These are phyloP conservation scores for Kurtzmaniella natalensis DNA, from an alignment of 1,139 yeast genomes.

Conservation along the genomic window DNA sequence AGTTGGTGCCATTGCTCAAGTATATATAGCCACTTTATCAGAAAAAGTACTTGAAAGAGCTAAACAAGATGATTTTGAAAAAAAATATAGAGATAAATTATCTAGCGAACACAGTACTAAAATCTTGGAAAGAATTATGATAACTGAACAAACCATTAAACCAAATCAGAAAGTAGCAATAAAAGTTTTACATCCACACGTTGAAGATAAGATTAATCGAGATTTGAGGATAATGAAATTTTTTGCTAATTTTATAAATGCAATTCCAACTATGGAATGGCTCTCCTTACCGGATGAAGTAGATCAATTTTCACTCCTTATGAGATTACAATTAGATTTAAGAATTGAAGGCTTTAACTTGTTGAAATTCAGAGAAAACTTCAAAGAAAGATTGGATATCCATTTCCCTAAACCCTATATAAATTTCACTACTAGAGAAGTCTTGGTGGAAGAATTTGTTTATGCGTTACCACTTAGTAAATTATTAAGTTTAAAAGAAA, in stretches of 20 bases:
- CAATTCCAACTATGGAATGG: constrained; percentile 96
- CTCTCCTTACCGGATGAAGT: constrained; percentile 92
- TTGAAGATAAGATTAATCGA: constrained; percentile 64
- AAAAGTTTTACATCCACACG: constrained; percentile 88
- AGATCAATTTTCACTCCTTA: constrained; percentile 76
- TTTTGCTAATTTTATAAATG: constrained; percentile 66
- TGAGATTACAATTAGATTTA: constrained; percentile 85
- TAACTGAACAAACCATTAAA: constrained; percentile 33
- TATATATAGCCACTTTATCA: constrained; percentile 69
- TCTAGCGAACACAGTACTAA: constrained; percentile 14
- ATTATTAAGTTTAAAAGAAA: constrained; percentile 44
- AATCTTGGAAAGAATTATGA: constrained; percentile 32
- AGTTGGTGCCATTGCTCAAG: constrained; percentile 97
- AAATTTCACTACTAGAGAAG: constrained; percentile 62
- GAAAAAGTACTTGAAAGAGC: constrained; percentile 36
- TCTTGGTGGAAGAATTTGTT: constrained; percentile 82
- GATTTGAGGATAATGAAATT: constrained; percentile 81
- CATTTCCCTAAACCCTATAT: constrained; percentile 79
- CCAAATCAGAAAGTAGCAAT: constrained; percentile 72
- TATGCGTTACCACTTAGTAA: constrained; percentile 79
- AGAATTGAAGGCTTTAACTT: constrained; percentile 86
- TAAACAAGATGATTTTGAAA: constrained; percentile 23
- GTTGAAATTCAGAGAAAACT: constrained; percentile 61
- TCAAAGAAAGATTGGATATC: constrained; percentile 54
- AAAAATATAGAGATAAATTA: constrained; percentile 12